These are phyloP conservation scores for Quercus engelmannii DNA, from an alignment of 306 rosid genomes.

Conservation along the genomic window DNA sequence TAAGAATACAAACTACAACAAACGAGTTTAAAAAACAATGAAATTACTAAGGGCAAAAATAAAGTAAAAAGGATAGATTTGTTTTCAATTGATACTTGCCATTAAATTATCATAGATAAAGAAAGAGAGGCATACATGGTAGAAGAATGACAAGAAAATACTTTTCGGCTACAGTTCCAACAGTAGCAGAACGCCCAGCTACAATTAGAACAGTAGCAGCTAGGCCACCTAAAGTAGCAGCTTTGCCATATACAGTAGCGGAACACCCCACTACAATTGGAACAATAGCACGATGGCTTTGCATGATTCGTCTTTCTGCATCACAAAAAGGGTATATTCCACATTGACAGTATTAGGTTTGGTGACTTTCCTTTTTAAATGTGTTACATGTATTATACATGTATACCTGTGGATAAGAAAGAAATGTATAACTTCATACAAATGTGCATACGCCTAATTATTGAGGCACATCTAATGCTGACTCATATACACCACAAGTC, in stretches of 20 bases:
- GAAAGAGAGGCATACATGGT: conserved; percentile 40
- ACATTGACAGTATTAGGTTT: conserved; percentile 18
- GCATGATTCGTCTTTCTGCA: conserved; percentile 51
- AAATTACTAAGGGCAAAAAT: background rate
- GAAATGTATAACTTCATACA: background rate
- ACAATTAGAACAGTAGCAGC: conserved; percentile 30
- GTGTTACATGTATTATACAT: background rate
- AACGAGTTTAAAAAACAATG: background rate
- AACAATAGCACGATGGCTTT: conserved; percentile 36
- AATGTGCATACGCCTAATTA: background rate
- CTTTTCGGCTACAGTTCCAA: conserved; percentile 29
- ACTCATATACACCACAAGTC: background rate
- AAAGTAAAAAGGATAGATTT: background rate
- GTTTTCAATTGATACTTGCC: conserved; percentile 12
- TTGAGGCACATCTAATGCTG: background rate
- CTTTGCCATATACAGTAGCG: conserved; percentile 30
- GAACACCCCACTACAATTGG: conserved; percentile 37
- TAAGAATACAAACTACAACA: background rate
- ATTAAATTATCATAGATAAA: conserved; percentile 11
- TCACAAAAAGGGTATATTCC: conserved; percentile 36
- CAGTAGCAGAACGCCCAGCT: conserved; percentile 37
- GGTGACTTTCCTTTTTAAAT: conserved; percentile 10
- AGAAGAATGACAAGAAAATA: conserved; percentile 19
- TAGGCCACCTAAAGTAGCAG: conserved; percentile 25
- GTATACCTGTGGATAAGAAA: background rate